Evolutionary conservation across 2,329 filamentous ascomycete genomes (phyloP).

Genomic region (Pezicula neosporulosa): DNA sequence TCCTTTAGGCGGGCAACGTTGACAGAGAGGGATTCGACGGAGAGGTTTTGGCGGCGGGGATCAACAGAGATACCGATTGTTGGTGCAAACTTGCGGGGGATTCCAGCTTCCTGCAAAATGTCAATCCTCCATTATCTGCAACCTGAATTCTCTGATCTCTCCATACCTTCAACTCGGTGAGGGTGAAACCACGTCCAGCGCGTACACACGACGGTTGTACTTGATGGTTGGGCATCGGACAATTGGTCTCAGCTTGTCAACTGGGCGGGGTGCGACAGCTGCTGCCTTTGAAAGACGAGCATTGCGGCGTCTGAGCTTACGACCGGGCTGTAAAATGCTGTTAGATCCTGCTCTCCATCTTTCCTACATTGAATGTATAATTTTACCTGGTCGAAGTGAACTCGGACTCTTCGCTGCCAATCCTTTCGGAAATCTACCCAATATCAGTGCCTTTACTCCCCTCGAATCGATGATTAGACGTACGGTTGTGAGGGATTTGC

Average conservation of each 20-base stretch:
- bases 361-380: constrained; percentile 17
- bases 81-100: constrained; percentile 88
- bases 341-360: constrained; percentile 25
- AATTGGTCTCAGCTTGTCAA: constrained; percentile 94
- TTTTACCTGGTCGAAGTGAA: constrained; percentile 99
- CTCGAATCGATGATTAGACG: constrained; percentile 36
- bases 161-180: constrained; percentile 97
- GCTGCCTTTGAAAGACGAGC: constrained; percentile 94
- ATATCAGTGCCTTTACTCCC: constrained; percentile 27
- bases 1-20: constrained; percentile 98
- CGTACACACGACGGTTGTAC: constrained; percentile 99
- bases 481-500: constrained; percentile 94
- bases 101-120: constrained; percentile 75
- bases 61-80: constrained; percentile 98
- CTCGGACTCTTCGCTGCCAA: constrained; percentile 98
- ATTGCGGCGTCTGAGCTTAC: constrained; percentile 89
- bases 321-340: constrained; percentile 69
- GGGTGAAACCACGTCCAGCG: constrained; percentile 94
- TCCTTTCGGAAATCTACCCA: constrained; percentile 94
- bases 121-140: constrained; percentile 14
- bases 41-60: constrained; percentile 93
- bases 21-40: constrained; percentile 87
- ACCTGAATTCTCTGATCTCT: constrained; percentile 12
- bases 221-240: constrained; percentile 97
- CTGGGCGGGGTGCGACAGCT: constrained; percentile 89